A percentile compares a stretch with the other conserved stretches of the same genome.
Conservation (phyloP, 768 basidiomycete genomes). For the Boletus tomentosulus region DNA sequence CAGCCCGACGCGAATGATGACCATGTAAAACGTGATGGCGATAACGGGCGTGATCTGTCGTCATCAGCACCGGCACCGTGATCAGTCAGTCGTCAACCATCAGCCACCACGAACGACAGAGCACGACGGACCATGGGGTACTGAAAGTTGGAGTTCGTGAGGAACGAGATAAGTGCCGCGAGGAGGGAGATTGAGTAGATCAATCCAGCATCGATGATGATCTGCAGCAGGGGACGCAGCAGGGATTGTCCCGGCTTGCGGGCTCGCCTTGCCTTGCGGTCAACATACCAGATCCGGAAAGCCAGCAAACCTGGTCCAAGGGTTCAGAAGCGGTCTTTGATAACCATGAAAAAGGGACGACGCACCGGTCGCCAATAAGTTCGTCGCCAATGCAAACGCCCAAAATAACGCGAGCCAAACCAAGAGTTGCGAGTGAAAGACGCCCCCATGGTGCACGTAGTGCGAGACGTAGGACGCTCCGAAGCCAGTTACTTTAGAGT, state of each 20-base stretch:
- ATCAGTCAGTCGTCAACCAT: not conserved
- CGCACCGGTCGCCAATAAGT: constrained; percentile 31
- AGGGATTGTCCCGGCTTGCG: constrained; percentile 2
- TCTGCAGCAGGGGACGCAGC: constrained; percentile 18
- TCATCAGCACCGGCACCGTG: too few relatives aligned
- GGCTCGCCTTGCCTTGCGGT: constrained; percentile 17
- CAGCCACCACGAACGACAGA: not conserved
- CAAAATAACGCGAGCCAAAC: constrained; percentile 36
- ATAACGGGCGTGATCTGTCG: constrained; percentile 35
- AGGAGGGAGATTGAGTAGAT: constrained; percentile 36
- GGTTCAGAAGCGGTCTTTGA: not conserved
- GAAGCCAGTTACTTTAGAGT: constrained; percentile 15
- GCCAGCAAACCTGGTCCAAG: constrained; percentile 23
- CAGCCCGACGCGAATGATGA: constrained; percentile 37
- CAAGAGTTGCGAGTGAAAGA: constrained; percentile 24
- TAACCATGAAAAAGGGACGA: not conserved
- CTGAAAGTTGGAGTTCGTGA: constrained; percentile 25
- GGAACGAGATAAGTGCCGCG: constrained; percentile 31
- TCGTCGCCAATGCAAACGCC: constrained; percentile 31
- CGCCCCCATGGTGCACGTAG: constrained; percentile 1
- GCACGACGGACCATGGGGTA: constrained; percentile 31
- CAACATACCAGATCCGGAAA: constrained; percentile 29
- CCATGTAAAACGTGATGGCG: constrained; percentile 41
- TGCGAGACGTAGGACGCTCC: constrained; percentile 15
- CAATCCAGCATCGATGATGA: constrained; percentile 36